A percentile compares a stretch with the other conserved stretches of the same genome.
These are phyloP conservation scores for Boletellus ananas DNA, from an alignment of 768 basidiomycete species.

Conservation along the genomic window DNA sequence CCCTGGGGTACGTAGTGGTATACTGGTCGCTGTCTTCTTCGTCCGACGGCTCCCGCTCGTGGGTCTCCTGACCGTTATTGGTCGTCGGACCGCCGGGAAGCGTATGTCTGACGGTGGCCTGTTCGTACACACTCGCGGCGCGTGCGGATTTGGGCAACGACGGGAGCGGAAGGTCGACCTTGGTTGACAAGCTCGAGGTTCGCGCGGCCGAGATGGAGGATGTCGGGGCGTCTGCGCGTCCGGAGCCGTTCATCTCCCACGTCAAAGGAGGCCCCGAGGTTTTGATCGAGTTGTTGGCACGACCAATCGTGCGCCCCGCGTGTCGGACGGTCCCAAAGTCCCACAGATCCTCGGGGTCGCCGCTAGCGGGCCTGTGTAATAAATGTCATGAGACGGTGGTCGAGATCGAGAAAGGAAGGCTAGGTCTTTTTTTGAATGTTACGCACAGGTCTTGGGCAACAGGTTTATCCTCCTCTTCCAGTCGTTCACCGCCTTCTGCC, in stretches of 20 bases:
- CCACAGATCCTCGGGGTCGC: conserved; percentile 84
- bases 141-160: conserved; percentile 34
- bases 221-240: conserved; percentile 37
- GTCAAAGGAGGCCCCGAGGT: conserved; percentile 66
- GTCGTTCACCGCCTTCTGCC: conserved; percentile 77
- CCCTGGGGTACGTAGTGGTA: conserved; percentile 44
- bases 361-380: conserved; percentile 43
- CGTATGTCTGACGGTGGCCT: conserved; percentile 67
- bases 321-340: conserved; percentile 96
- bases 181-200: conserved; percentile 44
- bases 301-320: conserved; percentile 66
- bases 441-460: conserved; percentile 62
- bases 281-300: conserved; percentile 50
- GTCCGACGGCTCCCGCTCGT: conserved; percentile 51
- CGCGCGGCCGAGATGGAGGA: conserved; percentile 32
- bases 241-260: conserved; percentile 72
- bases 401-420: background rate
- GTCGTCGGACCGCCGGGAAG: conserved; percentile 28
- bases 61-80: conserved; percentile 28
- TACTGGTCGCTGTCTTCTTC: conserved; percentile 64
- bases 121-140: conserved; percentile 43
- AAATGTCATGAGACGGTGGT: background rate
- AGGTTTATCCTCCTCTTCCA: conserved; percentile 67
- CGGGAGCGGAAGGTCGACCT: conserved; percentile 59
- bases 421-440: background rate